phyloP scores from a whole-genome alignment of 1,284 basidiomycete species.

The Microstroma glucosiphilum region DNA sequence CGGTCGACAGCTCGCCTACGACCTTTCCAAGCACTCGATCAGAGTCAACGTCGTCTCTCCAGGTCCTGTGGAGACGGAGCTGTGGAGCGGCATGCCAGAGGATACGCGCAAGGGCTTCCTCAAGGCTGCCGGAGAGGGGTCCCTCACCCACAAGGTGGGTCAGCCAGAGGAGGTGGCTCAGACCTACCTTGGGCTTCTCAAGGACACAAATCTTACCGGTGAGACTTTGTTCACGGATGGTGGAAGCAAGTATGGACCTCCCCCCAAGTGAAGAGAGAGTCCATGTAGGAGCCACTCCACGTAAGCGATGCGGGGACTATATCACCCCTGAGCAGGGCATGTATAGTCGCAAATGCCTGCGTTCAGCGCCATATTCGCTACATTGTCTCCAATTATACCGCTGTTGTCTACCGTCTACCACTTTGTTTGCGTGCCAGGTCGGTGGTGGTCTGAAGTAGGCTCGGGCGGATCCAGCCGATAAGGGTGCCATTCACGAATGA shows the following conservation, averaged over 20 bases:
- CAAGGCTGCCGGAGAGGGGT: neutral
- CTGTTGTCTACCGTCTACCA: too few species aligned
- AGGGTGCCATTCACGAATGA: too few species aligned
- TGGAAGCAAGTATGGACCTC: neutral
- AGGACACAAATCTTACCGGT: constrained; percentile 26
- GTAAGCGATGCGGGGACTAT: too few species aligned
- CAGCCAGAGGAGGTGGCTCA: constrained; percentile 19
- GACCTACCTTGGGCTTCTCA: constrained; percentile 25
- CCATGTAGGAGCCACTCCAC: too few species aligned
- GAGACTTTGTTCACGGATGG: constrained; percentile 11
- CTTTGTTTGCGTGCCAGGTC: too few species aligned
- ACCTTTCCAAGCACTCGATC: constrained; percentile 18
- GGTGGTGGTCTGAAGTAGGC: too few species aligned
- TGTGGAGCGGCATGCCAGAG: constrained; percentile 19
- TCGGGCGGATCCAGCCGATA: too few species aligned
- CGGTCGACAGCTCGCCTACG: constrained; percentile 19
- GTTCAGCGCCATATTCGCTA: too few species aligned
- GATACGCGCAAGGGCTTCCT: constrained; percentile 8
- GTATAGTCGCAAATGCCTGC: too few species aligned
- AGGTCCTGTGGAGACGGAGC: constrained; percentile 23
- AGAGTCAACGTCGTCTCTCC: constrained; percentile 25
- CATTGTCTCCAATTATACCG: too few species aligned
- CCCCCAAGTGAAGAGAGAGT: too few species aligned
- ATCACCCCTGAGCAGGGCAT: too few species aligned
- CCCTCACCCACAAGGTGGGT: constrained; percentile 14